phyloP scores from a whole-genome alignment of 495 filamentous ascomycete species.

The Paragyromitra xinjiangensis region DNA sequence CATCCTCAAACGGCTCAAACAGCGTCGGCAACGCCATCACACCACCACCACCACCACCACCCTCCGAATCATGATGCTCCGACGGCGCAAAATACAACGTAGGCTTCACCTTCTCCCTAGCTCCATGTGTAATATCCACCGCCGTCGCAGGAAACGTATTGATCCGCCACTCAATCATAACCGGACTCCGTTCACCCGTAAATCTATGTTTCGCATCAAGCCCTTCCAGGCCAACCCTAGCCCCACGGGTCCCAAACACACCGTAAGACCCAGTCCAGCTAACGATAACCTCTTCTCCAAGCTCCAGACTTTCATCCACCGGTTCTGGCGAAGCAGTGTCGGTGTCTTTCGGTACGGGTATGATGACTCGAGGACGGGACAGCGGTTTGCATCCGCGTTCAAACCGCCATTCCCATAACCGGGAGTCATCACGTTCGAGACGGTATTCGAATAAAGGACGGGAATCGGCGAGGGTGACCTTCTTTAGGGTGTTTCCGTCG shows the following conservation, averaged over 20 bases:
- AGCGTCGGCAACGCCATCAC: constrained; percentile 27
- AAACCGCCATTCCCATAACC: constrained; percentile 35
- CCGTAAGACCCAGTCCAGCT: constrained; percentile 32
- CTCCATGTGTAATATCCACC: background rate
- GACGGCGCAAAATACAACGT: constrained; percentile 35
- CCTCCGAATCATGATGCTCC: constrained; percentile 3
- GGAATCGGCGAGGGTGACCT: constrained; percentile 24
- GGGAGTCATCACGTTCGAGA: constrained; percentile 27
- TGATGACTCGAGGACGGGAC: background rate
- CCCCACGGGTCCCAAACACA: constrained; percentile 23
- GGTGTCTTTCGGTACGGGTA: too few species aligned
- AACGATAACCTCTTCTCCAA: constrained; percentile 28
- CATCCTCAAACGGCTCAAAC: constrained; percentile 14
- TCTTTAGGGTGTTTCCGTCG: constrained; percentile 17
- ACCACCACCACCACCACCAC: background rate
- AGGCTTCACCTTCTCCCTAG: constrained; percentile 15
- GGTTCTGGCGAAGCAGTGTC: too few species aligned
- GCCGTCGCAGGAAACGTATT: constrained; percentile 15
- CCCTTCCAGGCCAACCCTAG: constrained; percentile 23
- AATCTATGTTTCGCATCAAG: constrained; percentile 14
- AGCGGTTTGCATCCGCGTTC: constrained; percentile 20
- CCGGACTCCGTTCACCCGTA: constrained; percentile 23
- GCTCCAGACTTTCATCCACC: background rate
- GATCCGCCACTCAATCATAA: constrained; percentile 42
- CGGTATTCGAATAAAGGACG: constrained; percentile 16